Percentiles rank a stretch among this genome's conserved stretches.
Evolutionary conservation across 495 filamentous ascomycete genomes (phyloP).

Genomic region (Venustampulla echinocandica): DNA sequence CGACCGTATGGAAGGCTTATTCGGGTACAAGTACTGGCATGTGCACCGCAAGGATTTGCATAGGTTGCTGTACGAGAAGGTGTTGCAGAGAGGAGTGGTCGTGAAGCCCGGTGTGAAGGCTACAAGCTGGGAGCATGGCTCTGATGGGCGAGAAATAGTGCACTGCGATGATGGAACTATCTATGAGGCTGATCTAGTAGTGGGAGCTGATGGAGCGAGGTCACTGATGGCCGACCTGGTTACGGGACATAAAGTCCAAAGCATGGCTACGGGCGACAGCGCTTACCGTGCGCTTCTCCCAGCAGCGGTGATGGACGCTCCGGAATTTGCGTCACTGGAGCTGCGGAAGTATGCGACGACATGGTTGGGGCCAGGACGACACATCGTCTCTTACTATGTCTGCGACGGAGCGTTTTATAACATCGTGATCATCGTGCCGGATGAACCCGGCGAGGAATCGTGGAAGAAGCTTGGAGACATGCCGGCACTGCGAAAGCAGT

Average conservation of each 20-base stretch:
- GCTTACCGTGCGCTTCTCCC: slow-evolving; percentile 46
- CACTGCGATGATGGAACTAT: slow-evolving; percentile 17
- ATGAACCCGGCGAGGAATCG: slow-evolving; percentile 28
- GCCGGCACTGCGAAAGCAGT: slow-evolving; percentile 30
- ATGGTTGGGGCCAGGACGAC: slow-evolving; percentile 37
- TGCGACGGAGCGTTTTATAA: slow-evolving; percentile 37
- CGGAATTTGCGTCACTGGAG: slow-evolving; percentile 28
- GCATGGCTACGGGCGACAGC: slow-evolving; percentile 42
- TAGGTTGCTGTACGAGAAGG: background rate
- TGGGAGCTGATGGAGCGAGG: slow-evolving; percentile 45
- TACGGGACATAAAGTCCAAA: slow-evolving; percentile 32
- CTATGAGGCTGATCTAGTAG: slow-evolving; percentile 34
- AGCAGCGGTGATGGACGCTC: slow-evolving; percentile 33
- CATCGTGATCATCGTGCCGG: slow-evolving; percentile 34
- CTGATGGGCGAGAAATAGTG: background rate
- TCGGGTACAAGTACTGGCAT: slow-evolving; percentile 1
- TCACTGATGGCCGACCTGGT: slow-evolving; percentile 35
- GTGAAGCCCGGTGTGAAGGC: background rate
- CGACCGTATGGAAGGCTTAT: background rate
- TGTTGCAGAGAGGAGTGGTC: background rate
- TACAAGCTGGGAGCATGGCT: background rate
- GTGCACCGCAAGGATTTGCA: background rate
- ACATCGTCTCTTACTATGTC: slow-evolving; percentile 41
- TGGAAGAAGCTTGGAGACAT: slow-evolving; percentile 29
- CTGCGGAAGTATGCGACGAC: slow-evolving; percentile 21